Conservation (phyloP, 2,329 filamentous ascomycete species). For the Neopestalotiopsis sp. region DNA sequence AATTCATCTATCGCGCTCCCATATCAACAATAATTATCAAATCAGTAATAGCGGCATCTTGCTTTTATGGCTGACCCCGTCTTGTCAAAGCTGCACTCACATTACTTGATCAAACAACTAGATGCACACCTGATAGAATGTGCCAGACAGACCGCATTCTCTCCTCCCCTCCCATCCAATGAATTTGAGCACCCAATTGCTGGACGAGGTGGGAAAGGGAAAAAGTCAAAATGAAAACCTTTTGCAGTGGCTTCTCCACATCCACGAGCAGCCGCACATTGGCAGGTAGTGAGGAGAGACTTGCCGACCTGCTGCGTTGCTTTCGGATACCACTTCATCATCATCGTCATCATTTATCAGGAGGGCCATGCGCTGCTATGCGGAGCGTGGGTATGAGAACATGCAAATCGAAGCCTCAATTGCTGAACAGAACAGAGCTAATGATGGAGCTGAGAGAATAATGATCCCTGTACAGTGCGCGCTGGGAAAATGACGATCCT, state of each 20-base stretch:
- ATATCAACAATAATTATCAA: background rate
- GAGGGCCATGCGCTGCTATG: slow-evolving; percentile 1
- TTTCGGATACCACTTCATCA: slow-evolving; percentile 4
- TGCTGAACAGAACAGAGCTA: background rate
- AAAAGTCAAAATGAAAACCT: background rate
- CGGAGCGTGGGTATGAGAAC: background rate
- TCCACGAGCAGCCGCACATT: background rate
- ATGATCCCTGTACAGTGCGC: slow-evolving; percentile 7
- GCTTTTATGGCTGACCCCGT: background rate
- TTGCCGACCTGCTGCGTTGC: slow-evolving; percentile 2
- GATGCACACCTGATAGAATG: background rate
- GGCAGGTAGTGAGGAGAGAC: background rate
- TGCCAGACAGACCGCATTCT: background rate
- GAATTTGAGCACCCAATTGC: background rate
- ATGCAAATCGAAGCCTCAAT: slow-evolving; percentile 4
- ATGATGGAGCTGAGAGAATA: slow-evolving; percentile 8
- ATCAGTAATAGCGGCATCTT: slow-evolving; percentile 6
- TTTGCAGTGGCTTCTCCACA: background rate
- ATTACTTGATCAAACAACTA: background rate
- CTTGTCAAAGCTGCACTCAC: background rate
- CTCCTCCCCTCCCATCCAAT: background rate
- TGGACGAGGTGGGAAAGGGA: background rate
- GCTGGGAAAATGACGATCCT: background rate
- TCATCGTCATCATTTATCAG: slow-evolving; percentile 4
- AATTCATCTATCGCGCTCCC: background rate